Evolutionary conservation across 257 asterid genomes (phyloP).

Genomic region (Knoxia roxburghii): DNA sequence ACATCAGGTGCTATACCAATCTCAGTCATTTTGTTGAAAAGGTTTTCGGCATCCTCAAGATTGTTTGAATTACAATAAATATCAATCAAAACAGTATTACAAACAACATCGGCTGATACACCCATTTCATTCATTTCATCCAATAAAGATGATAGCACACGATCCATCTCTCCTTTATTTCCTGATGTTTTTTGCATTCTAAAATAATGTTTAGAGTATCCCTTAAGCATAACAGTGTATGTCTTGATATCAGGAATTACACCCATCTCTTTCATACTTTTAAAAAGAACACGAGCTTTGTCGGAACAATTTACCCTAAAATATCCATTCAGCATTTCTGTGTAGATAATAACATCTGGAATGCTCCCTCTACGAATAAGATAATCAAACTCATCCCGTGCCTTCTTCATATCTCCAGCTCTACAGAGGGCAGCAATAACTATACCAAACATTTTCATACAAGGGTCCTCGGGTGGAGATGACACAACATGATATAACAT

Average conservation of each 20-base stretch:
- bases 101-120: slow-evolving; percentile 49
- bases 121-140: slow-evolving; percentile 47
- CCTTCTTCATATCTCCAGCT: slow-evolving; percentile 61
- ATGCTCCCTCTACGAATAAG: slow-evolving; percentile 42
- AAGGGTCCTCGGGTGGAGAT: slow-evolving; percentile 38
- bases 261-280: slow-evolving; percentile 58
- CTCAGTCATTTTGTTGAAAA: slow-evolving; percentile 57
- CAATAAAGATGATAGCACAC: slow-evolving; percentile 28
- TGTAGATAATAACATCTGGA: slow-evolving; percentile 63
- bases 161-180: slow-evolving; percentile 19
- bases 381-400: slow-evolving; percentile 47
- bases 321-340: slow-evolving; percentile 73
- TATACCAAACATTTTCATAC: slow-evolving; percentile 37
- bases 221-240: slow-evolving; percentile 66
- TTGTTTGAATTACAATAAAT: slow-evolving; percentile 57
- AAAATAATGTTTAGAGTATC: slow-evolving; percentile 35
- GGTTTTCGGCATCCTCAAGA: slow-evolving; percentile 52
- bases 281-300: slow-evolving; percentile 55
- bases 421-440: slow-evolving; percentile 58
- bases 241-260: slow-evolving; percentile 64
- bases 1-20: slow-evolving; percentile 62
- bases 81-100: slow-evolving; percentile 72
- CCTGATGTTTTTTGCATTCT: slow-evolving; percentile 22
- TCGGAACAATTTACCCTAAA: slow-evolving; percentile 45
- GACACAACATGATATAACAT: slow-evolving; percentile 31